phyloP scores from a whole-genome alignment of 371 early-diverging fungal species.

The Haplosporangium sp. region DNA sequence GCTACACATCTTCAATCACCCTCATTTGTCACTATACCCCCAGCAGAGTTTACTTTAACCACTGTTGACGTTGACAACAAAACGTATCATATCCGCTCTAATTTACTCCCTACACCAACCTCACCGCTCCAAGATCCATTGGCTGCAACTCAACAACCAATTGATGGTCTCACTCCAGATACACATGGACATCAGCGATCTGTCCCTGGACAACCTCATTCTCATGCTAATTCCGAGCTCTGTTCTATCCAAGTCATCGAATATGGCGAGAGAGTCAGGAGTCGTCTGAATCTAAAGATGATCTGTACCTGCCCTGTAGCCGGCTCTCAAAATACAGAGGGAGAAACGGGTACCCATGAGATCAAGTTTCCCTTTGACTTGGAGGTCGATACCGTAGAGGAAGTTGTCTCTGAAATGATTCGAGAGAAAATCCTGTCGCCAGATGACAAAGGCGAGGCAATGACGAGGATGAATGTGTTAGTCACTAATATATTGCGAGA shows the following conservation, averaged over 20 bases:
- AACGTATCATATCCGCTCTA: constrained; percentile 58
- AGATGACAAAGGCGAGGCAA: constrained; percentile 53
- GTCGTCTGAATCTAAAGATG: constrained; percentile 50
- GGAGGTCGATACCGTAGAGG: constrained; percentile 76
- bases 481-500: constrained; percentile 20
- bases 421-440: constrained; percentile 54
- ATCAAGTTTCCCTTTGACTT: constrained; percentile 82
- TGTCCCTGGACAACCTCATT: constrained; percentile 1
- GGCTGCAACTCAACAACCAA: not conserved
- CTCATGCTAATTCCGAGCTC: constrained; percentile 44
- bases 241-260: constrained; percentile 52
- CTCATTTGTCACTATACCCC: constrained; percentile 36
- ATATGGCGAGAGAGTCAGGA: constrained; percentile 36
- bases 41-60: constrained; percentile 35
- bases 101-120: constrained; percentile 45
- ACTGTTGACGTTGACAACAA: constrained; percentile 59
- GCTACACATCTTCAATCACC: constrained; percentile 16
- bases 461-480: constrained; percentile 38
- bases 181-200: not conserved
- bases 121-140: constrained; percentile 11
- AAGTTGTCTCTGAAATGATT: constrained; percentile 75
- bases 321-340: constrained; percentile 38
- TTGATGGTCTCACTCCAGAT: not conserved
- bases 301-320: constrained; percentile 57
- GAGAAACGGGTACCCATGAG: constrained; percentile 58